Conservation (phyloP, 805 yeast genomes). For the Pichia paraexigua region DNA sequence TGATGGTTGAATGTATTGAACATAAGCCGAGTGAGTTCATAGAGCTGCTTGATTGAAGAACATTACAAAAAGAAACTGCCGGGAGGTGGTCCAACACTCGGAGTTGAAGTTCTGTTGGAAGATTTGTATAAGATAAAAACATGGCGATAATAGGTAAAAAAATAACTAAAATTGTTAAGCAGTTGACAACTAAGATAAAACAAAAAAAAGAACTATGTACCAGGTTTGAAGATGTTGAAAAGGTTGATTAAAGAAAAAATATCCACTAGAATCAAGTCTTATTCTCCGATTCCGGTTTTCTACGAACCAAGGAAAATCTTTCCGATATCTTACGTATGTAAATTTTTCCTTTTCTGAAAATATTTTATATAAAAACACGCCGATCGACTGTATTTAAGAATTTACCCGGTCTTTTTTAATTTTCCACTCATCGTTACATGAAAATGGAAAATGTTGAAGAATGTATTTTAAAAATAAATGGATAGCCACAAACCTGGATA, state of each 20-base stretch:
- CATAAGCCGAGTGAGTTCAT: slow-evolving; percentile 7
- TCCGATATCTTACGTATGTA: neutral
- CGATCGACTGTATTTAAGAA: neutral
- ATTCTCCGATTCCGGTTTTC: neutral
- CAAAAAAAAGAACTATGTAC: neutral
- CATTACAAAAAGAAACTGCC: slow-evolving; percentile 8
- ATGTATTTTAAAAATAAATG: no score
- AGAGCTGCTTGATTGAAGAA: slow-evolving; percentile 7
- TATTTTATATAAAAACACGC: no score
- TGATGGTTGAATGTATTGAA: neutral
- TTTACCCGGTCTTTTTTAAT: neutral
- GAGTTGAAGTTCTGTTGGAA: slow-evolving; percentile 21
- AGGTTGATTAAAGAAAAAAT: neutral
- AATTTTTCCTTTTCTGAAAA: no score
- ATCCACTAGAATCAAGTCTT: neutral
- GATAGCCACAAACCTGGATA: neutral
- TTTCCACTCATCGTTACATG: neutral
- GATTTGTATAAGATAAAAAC: neutral
- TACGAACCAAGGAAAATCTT: neutral
- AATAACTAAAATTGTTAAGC: no score
- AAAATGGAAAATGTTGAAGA: neutral
- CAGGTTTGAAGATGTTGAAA: no score
- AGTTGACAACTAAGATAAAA: neutral
- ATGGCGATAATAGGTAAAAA: neutral
- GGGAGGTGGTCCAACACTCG: slow-evolving; percentile 12